Conservation (phyloP, 2,329 filamentous ascomycete species). For the Diaporthe ampelina region DNA sequence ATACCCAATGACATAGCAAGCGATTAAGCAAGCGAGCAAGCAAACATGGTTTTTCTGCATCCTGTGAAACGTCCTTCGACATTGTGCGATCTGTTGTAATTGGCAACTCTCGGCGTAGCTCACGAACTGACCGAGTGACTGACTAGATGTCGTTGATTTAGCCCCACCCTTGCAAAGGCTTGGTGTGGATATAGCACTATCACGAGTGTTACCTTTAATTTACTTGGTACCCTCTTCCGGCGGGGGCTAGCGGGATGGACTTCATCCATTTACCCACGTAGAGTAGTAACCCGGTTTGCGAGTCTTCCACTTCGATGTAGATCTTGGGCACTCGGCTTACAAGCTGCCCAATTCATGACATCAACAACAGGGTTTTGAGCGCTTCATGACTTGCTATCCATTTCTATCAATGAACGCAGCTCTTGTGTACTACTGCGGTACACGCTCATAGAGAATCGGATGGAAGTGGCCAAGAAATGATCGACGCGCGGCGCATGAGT, state of each 20-base stretch:
- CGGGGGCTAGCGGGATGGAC: background rate
- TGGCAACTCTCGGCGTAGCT: background rate
- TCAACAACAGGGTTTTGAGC: background rate
- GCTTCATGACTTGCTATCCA: background rate
- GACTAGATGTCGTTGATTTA: background rate
- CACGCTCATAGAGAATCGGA: background rate
- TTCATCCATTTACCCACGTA: background rate
- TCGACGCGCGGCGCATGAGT: conserved; percentile 6
- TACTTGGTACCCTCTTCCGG: background rate
- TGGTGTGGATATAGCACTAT: conserved; percentile 19
- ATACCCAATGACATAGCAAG: conserved; percentile 7
- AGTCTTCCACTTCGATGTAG: background rate
- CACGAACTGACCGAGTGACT: background rate
- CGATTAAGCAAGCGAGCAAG: background rate
- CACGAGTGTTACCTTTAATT: conserved; percentile 22
- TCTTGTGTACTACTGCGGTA: background rate
- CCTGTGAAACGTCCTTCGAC: background rate
- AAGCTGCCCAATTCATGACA: background rate
- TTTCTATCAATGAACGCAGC: background rate
- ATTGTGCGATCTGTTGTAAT: background rate
- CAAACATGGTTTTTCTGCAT: conserved; percentile 13
- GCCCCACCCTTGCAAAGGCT: conserved; percentile 10
- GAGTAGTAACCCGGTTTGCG: background rate
- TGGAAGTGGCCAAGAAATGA: conserved; percentile 17
- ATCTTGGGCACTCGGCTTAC: background rate